Percentiles rank a stretch among this genome's conserved stretches.
Evolutionary conservation across 257 asterid species (phyloP).

Genomic region (Verbascum thapsus): DNA sequence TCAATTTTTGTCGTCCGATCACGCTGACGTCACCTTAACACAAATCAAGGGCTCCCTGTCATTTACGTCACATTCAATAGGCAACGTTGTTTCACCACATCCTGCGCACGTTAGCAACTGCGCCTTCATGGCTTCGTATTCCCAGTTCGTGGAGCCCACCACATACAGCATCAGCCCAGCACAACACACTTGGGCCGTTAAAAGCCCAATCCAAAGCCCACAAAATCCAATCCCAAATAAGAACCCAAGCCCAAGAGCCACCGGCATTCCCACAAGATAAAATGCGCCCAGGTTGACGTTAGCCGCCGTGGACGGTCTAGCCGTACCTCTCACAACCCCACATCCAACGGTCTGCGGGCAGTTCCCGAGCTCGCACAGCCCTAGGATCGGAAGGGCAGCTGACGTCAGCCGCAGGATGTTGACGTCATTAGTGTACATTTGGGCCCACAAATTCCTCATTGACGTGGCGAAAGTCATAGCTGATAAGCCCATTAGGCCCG

Average conservation of each 20-base stretch:
- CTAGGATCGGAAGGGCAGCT: conserved; percentile 68
- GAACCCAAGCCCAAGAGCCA: conserved; percentile 71
- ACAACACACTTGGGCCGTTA: conserved; percentile 77
- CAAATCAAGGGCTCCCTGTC: conserved; percentile 63
- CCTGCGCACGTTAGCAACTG: conserved; percentile 71
- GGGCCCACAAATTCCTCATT: conserved; percentile 55
- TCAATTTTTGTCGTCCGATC: conserved; percentile 34
- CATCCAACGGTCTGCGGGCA: conserved; percentile 91
- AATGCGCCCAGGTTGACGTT: conserved; percentile 83
- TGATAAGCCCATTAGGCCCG: conserved; percentile 60
- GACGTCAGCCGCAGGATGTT: conserved; percentile 60
- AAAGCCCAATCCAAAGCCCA: conserved; percentile 84
- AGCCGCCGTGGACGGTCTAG: conserved; percentile 75
- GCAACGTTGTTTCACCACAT: conserved; percentile 33
- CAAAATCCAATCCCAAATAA: conserved; percentile 54
- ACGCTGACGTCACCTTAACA: conserved; percentile 54
- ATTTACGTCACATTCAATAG: conserved; percentile 34
- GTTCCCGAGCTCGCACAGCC: conserved; percentile 85
- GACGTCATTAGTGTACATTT: conserved; percentile 57
- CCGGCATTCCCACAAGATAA: conserved; percentile 81
- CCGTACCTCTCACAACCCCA: conserved; percentile 83
- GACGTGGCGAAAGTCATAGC: conserved; percentile 59
- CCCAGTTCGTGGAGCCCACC: conserved; percentile 79
- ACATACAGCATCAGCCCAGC: conserved; percentile 82
- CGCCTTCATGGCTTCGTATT: conserved; percentile 65